phyloP scores from a whole-genome alignment of 306 rosid species.

The Albizia julibrissin region DNA sequence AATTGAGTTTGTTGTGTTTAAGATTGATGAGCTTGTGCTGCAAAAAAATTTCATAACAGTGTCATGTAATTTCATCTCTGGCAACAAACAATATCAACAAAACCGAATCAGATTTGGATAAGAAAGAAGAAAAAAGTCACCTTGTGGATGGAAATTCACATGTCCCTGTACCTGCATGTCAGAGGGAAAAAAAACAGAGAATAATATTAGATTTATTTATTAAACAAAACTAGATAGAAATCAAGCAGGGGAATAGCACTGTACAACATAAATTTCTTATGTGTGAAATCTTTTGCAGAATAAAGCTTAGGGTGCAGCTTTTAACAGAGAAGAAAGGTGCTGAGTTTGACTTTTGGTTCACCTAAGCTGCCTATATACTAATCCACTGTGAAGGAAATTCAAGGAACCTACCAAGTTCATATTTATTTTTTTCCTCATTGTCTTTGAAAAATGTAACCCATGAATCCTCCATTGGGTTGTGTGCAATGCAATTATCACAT shows the following conservation, averaged over 20 bases:
- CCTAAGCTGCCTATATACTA: background rate
- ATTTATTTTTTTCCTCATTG: background rate
- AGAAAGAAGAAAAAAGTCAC: slow-evolving; percentile 32
- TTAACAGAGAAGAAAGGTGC: slow-evolving; percentile 6
- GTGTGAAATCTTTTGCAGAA: background rate
- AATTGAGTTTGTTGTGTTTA: slow-evolving; percentile 77
- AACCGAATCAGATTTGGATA: slow-evolving; percentile 1
- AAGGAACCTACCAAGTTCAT: slow-evolving; percentile 2
- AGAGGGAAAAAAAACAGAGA: background rate
- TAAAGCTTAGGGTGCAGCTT: slow-evolving; percentile 16
- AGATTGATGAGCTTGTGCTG: slow-evolving; percentile 77
- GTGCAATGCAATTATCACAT: background rate
- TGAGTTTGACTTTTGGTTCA: slow-evolving; percentile 26
- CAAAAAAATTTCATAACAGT: slow-evolving; percentile 1
- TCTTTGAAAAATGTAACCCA: slow-evolving; percentile 29
- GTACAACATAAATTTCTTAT: too few species aligned
- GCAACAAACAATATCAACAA: background rate
- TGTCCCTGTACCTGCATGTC: slow-evolving; percentile 63
- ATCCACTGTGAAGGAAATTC: background rate
- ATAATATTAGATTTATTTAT: background rate
- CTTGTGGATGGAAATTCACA: slow-evolving; percentile 77
- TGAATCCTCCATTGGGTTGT: slow-evolving; percentile 9
- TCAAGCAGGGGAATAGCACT: too few species aligned
- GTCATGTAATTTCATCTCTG: background rate
- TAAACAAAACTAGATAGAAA: background rate